Percentiles rank a stretch among this genome's conserved stretches.
These are phyloP conservation scores for Penicillium sp. DNA, from an alignment of 2,329 filamentous ascomycete species.

Conservation along the genomic window DNA sequence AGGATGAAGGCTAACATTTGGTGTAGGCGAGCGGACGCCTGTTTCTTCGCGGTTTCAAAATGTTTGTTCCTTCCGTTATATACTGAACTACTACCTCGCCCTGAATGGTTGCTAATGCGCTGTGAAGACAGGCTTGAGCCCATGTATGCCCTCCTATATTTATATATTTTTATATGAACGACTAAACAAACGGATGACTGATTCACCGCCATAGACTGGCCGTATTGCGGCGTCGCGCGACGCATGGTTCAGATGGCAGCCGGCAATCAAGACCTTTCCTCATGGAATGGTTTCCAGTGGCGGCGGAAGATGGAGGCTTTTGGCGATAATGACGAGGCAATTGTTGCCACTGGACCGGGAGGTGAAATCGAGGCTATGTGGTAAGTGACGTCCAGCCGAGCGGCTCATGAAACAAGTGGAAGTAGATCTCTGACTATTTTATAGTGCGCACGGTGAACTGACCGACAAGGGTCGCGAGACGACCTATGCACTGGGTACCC, in stretches of 20 bases:
- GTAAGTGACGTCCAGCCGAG: conserved; percentile 50
- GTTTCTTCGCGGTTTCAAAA: conserved; percentile 88
- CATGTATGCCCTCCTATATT: conserved; percentile 41
- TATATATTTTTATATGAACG: neutral
- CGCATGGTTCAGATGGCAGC: conserved; percentile 67
- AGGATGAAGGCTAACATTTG: neutral
- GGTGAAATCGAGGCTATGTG: conserved; percentile 80
- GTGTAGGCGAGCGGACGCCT: conserved; percentile 70
- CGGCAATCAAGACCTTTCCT: conserved; percentile 52
- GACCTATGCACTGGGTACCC: conserved; percentile 67
- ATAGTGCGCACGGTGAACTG: conserved; percentile 62
- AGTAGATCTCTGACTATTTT: conserved; percentile 11
- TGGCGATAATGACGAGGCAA: conserved; percentile 67
- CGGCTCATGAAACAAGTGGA: neutral
- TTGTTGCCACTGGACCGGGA: conserved; percentile 66
- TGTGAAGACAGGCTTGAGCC: conserved; percentile 49
- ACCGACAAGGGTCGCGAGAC: conserved; percentile 74
- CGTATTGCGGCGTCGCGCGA: conserved; percentile 79
- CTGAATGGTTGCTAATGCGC: conserved; percentile 7
- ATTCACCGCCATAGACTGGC: conserved; percentile 63
- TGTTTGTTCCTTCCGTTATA: conserved; percentile 39
- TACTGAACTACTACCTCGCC: neutral
- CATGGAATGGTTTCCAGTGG: conserved; percentile 63
- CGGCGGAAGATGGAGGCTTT: conserved; percentile 81
- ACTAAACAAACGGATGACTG: conserved; percentile 11